Percentiles rank a stretch among this genome's conserved stretches.
phyloP scores from a whole-genome alignment of 2,329 filamentous ascomycete species.

The Fusarium austroafricanum region DNA sequence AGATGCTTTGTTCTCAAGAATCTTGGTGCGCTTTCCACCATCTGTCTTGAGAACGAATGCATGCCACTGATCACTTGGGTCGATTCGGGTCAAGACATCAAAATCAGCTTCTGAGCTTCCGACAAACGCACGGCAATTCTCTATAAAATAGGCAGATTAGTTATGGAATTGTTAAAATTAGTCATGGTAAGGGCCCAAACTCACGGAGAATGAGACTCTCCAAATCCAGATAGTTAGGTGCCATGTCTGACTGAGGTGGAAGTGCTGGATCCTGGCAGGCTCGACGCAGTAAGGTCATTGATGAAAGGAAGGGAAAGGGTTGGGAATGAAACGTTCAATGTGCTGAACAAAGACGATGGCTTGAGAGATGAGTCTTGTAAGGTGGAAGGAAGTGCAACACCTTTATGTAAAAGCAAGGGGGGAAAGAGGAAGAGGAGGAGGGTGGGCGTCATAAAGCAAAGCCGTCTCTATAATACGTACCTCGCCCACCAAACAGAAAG shows the following conservation, averaged over 20 bases:
- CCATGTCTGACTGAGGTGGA: constrained; percentile 24
- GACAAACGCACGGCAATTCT: constrained; percentile 45
- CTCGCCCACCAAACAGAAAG: not conserved
- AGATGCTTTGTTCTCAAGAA: constrained; percentile 49
- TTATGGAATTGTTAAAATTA: not conserved
- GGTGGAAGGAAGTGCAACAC: constrained; percentile 24
- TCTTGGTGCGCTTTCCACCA: constrained; percentile 41
- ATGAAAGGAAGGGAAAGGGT: not conserved
- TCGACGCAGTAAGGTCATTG: constrained; percentile 33
- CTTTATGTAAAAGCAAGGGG: constrained; percentile 21
- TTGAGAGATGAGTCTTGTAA: not conserved
- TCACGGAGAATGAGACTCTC: constrained; percentile 29
- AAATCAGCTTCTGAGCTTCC: constrained; percentile 39
- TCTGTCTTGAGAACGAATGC: constrained; percentile 45
- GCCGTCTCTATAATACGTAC: not conserved
- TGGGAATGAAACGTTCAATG: not conserved
- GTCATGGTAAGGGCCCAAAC: not conserved
- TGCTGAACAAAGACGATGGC: not conserved
- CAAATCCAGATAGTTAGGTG: constrained; percentile 18
- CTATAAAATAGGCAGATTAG: constrained; percentile 31
- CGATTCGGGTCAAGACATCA: constrained; percentile 42
- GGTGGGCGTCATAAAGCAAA: not conserved
- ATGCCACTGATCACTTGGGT: constrained; percentile 42
- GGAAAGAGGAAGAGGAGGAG: too few species aligned
- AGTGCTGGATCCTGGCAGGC: constrained; percentile 8